These are phyloP conservation scores for Cephalotrichum gorgonifer DNA, from an alignment of 2,329 filamentous ascomycete species.

Conservation along the genomic window DNA sequence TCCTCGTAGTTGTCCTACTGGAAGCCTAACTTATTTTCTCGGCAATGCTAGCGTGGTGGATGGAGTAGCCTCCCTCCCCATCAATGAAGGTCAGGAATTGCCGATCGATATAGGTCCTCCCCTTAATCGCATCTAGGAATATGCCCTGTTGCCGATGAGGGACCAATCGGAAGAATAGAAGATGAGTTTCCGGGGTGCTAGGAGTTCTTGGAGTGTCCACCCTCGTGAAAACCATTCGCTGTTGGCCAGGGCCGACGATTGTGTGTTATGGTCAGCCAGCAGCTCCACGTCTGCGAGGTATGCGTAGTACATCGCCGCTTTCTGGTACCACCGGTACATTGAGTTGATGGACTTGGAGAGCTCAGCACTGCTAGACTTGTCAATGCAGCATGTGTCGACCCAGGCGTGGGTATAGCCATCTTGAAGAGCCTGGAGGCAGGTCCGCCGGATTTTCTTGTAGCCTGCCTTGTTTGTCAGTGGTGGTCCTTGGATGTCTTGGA, in stretches of 20 bases:
- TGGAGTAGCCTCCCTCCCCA: too few relatives aligned
- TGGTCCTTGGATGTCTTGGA: background rate
- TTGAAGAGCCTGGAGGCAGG: background rate
- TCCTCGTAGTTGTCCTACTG: constrained; percentile 9
- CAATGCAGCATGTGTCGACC: constrained; percentile 20
- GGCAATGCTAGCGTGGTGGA: background rate
- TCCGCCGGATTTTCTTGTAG: constrained; percentile 3
- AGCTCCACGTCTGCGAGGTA: constrained; percentile 13
- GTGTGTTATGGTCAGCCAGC: constrained; percentile 5
- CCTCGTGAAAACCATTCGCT: constrained; percentile 26
- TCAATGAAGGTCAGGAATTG: too few relatives aligned
- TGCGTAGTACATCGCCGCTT: constrained; percentile 13
- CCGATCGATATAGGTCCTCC: too few relatives aligned
- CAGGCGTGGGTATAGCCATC: constrained; percentile 11
- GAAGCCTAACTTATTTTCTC: constrained; percentile 14
- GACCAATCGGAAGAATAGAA: constrained; percentile 20
- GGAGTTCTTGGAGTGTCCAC: constrained; percentile 58
- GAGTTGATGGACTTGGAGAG: constrained; percentile 18
- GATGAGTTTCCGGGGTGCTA: constrained; percentile 27
- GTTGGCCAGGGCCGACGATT: background rate
- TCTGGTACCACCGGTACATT: constrained; percentile 17
- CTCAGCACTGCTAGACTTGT: constrained; percentile 16
- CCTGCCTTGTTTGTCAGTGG: background rate
- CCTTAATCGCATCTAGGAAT: too few relatives aligned
- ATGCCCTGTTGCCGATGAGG: constrained; percentile 11